A percentile compares a stretch with the other conserved stretches of the same genome.
Evolutionary conservation across 768 basidiomycete species (phyloP).

Genomic region (Rhodotorula taiwanensis): DNA sequence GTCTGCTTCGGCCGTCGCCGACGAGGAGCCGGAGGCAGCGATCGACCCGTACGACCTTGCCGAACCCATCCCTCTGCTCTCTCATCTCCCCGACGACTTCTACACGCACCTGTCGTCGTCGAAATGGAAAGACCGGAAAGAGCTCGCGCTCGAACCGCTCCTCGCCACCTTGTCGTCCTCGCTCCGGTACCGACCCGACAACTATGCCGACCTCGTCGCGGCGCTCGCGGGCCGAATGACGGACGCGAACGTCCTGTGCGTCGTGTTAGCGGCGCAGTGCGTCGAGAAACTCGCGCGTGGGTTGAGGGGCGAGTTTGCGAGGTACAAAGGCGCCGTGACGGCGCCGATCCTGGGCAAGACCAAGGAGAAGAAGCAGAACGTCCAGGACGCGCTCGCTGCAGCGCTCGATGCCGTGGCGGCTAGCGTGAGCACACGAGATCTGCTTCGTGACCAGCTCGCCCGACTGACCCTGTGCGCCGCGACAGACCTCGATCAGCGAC

Average conservation of each 20-base stretch:
- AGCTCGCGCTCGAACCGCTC: slow-evolving; percentile 72
- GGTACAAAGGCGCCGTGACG: slow-evolving; percentile 64
- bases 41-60: slow-evolving; percentile 71
- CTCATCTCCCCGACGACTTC: slow-evolving; percentile 68
- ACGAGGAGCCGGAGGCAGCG: slow-evolving; percentile 5
- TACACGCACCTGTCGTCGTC: slow-evolving; percentile 71
- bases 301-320: slow-evolving; percentile 64
- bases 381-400: slow-evolving; percentile 78
- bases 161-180: slow-evolving; percentile 61
- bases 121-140: slow-evolving; percentile 98
- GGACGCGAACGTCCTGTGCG: slow-evolving; percentile 93
- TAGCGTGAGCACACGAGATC: slow-evolving; percentile 54
- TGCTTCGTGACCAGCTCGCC: neutral
- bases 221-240: slow-evolving; percentile 73
- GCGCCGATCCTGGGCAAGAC: slow-evolving; percentile 74
- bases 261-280: slow-evolving; percentile 76
- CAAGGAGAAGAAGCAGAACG: slow-evolving; percentile 87
- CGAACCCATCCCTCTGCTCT: slow-evolving; percentile 70
- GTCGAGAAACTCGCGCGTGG: slow-evolving; percentile 80
- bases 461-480: slow-evolving; percentile 13
- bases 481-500: slow-evolving; percentile 69
- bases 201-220: slow-evolving; percentile 66
- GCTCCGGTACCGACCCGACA: slow-evolving; percentile 63
- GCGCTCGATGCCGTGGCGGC: slow-evolving; percentile 82
- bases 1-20: no score